Conservation (phyloP, 1,284 basidiomycete genomes). For the Anthracocystis walkeri region DNA sequence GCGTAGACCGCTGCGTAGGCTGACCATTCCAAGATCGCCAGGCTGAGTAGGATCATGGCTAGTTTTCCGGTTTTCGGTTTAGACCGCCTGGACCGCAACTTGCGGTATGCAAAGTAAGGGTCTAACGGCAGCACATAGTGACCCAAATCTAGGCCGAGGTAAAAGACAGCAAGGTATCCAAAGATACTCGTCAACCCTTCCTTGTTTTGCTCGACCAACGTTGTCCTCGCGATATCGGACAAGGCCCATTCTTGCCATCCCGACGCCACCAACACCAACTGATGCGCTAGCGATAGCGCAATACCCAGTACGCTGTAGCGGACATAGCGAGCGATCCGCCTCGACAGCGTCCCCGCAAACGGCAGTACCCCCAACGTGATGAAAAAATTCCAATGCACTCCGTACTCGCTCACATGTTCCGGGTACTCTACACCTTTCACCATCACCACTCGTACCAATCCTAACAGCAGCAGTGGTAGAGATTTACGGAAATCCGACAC, state of each 20-base stretch:
- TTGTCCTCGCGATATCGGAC: slow-evolving; percentile 71
- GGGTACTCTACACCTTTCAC: slow-evolving; percentile 94
- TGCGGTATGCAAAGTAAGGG: slow-evolving; percentile 71
- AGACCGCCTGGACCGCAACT: slow-evolving; percentile 6
- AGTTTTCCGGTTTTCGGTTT: slow-evolving; percentile 44
- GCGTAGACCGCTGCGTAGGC: slow-evolving; percentile 71
- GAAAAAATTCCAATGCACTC: slow-evolving; percentile 99
- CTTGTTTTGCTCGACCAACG: slow-evolving; percentile 85
- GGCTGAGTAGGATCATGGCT: slow-evolving; percentile 73
- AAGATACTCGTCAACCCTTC: slow-evolving; percentile 86
- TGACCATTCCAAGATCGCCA: slow-evolving; percentile 82
- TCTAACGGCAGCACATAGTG: slow-evolving; percentile 82
- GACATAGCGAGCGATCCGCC: slow-evolving; percentile 72
- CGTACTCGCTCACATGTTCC: slow-evolving; percentile 96
- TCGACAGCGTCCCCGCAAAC: slow-evolving; percentile 76
- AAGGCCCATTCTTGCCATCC: slow-evolving; percentile 54
- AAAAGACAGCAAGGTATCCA: slow-evolving; percentile 89
- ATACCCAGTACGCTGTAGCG: slow-evolving; percentile 79
- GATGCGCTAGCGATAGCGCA: slow-evolving; percentile 70
- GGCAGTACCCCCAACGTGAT: slow-evolving; percentile 88
- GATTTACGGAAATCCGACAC: slow-evolving; percentile 74
- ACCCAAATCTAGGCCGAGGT: slow-evolving; percentile 85
- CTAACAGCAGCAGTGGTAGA: slow-evolving; percentile 80
- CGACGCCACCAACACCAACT: slow-evolving; percentile 33
- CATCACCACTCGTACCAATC: slow-evolving; percentile 81